A percentile compares a stretch with the other conserved stretches of the same genome.
Evolutionary conservation across 306 rosid species (phyloP).

Genomic region (Cucumis hystrix): DNA sequence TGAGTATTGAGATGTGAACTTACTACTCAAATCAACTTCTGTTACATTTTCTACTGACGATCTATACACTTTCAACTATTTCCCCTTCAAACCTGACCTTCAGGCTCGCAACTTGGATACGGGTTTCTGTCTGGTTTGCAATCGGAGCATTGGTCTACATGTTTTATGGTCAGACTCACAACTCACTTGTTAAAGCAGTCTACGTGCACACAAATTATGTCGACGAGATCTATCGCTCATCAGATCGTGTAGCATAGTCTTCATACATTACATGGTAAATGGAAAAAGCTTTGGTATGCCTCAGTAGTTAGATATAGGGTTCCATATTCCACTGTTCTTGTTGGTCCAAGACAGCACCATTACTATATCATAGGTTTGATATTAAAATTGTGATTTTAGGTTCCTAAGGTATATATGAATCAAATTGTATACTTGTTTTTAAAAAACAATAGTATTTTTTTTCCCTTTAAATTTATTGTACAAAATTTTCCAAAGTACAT

Average conservation of each 20-base stretch:
- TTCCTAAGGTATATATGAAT: background rate
- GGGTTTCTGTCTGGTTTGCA: slow-evolving; percentile 41
- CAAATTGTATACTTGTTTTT: background rate
- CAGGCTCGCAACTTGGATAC: slow-evolving; percentile 50
- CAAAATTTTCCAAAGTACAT: background rate
- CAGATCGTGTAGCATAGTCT: slow-evolving; percentile 18
- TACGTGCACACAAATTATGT: slow-evolving; percentile 42
- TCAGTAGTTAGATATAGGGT: background rate
- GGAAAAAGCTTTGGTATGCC: background rate
- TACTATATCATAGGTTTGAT: background rate
- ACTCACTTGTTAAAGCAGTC: slow-evolving; percentile 42
- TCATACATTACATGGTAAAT: background rate
- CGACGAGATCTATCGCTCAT: slow-evolving; percentile 27
- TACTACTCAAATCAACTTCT: background rate
- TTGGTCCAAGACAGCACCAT: background rate
- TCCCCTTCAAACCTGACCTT: background rate
- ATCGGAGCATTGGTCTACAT: slow-evolving; percentile 37
- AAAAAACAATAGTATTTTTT: background rate
- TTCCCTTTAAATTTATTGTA: background rate
- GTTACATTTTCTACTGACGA: background rate
- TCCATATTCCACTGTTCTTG: background rate
- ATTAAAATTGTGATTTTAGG: background rate
- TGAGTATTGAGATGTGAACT: slow-evolving; percentile 13
- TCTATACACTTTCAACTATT: background rate
- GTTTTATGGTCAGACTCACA: slow-evolving; percentile 51